These are phyloP conservation scores for Eucalyptus sp. DNA, from an alignment of 345 rosid species.

Conservation along the genomic window DNA sequence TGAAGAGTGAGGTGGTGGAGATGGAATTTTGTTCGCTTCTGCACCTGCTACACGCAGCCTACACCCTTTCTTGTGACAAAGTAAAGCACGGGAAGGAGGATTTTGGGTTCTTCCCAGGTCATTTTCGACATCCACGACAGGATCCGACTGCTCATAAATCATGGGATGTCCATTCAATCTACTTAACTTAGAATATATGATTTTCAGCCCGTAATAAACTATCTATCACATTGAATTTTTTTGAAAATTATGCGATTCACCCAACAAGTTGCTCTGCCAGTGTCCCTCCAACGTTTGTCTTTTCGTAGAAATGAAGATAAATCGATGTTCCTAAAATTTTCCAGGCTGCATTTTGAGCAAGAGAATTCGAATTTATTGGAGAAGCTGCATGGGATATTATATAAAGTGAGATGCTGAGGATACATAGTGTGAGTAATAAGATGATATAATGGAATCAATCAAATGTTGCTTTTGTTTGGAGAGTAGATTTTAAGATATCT, in stretches of 20 bases:
- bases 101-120: not conserved
- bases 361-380: not conserved
- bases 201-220: not conserved
- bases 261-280: not conserved
- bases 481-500: not conserved
- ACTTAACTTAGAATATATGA: not conserved
- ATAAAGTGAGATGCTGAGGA: not conserved
- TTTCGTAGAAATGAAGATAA: not conserved
- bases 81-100: not conserved
- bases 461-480: not conserved
- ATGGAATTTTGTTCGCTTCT: not conserved
- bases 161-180: not conserved
- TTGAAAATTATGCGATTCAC: not conserved
- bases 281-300: not conserved
- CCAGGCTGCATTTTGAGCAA: fast-evolving
- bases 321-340: not conserved
- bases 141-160: not conserved
- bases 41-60: not conserved
- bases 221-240: not conserved
- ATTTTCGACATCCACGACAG: not conserved
- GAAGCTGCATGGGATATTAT: not conserved
- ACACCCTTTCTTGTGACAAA: not conserved
- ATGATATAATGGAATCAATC: not conserved
- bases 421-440: not conserved
- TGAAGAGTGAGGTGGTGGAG: not conserved